phyloP scores from a whole-genome alignment of 441 rosid species.

The Populus trichocarpa region DNA sequence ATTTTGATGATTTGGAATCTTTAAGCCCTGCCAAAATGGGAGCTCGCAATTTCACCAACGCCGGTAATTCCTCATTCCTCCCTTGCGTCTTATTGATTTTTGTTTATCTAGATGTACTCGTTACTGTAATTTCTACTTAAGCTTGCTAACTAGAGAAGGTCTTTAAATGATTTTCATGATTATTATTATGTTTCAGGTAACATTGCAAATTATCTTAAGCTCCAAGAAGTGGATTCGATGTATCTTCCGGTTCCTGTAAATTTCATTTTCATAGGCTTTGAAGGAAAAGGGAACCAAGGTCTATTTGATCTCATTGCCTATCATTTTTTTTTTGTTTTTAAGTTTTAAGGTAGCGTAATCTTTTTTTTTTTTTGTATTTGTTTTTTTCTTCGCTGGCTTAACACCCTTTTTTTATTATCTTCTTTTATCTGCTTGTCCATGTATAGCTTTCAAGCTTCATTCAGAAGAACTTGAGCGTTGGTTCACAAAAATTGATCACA shows the following conservation, averaged over 20 bases:
- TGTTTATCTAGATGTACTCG: too few species aligned
- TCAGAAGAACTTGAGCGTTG: conserved; percentile 94
- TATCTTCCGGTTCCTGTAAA: conserved; percentile 92
- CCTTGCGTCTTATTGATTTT: too few species aligned
- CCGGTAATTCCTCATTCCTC: conserved; percentile 50
- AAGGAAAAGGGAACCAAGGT: conserved; percentile 98
- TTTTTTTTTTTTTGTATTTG: not conserved
- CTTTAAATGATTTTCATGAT: not conserved
- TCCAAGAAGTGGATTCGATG: conserved; percentile 85
- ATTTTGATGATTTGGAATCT: conserved; percentile 72
- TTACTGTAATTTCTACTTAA: too few species aligned
- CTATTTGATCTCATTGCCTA: conserved; percentile 6
- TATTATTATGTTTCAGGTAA: conserved; percentile 42
- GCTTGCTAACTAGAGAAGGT: too few species aligned
- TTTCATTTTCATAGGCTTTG: conserved; percentile 95
- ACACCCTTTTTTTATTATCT: not conserved
- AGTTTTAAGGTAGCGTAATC: too few species aligned
- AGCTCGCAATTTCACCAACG: conserved; percentile 68
- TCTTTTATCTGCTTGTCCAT: conserved; percentile 8
- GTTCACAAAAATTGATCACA: conserved; percentile 89
- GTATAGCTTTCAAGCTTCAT: conserved; percentile 71
- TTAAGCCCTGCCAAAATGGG: conserved; percentile 48
- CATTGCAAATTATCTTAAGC: conserved; percentile 78
- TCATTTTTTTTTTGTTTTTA: too few species aligned
- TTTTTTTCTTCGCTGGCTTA: not conserved